A percentile compares a stretch with the other conserved stretches of the same genome.
Conservation (phyloP, 768 basidiomycete genomes). For the Russula foetens region DNA sequence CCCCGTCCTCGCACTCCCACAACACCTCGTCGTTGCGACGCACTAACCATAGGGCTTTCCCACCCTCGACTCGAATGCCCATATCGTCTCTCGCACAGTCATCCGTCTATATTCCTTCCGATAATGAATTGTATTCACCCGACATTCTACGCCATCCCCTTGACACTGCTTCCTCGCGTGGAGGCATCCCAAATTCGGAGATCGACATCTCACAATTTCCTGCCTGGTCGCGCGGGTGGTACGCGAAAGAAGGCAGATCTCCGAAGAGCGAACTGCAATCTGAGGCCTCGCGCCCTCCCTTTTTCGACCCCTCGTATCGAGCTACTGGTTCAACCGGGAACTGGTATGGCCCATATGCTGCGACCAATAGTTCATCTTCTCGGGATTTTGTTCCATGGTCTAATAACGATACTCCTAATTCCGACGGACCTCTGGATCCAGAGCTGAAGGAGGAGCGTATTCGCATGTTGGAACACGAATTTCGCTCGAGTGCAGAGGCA, state of each 20-base stretch:
- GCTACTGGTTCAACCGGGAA: background rate
- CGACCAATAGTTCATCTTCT: conserved; percentile 34
- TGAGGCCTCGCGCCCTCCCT: conserved; percentile 21
- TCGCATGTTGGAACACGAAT: conserved; percentile 64
- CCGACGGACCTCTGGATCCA: conserved; percentile 36
- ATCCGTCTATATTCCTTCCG: background rate
- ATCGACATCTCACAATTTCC: conserved; percentile 59
- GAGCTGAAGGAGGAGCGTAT: conserved; percentile 59
- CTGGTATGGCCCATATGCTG: conserved; percentile 26
- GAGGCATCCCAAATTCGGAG: conserved; percentile 31
- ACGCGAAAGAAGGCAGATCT: conserved; percentile 28
- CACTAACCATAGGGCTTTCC: conserved; percentile 37
- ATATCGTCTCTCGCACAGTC: background rate
- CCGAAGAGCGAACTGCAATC: conserved; percentile 9
- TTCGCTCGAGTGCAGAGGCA: conserved; percentile 33
- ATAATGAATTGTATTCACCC: background rate
- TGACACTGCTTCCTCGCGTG: conserved; percentile 13
- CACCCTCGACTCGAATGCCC: conserved; percentile 40
- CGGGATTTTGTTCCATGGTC: conserved; percentile 45
- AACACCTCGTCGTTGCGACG: conserved; percentile 15
- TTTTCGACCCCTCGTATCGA: conserved; percentile 29
- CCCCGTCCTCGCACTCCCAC: conserved; percentile 28
- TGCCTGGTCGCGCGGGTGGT: conserved; percentile 57
- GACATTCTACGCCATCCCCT: background rate
- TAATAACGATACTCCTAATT: conserved; percentile 37